phyloP scores from a whole-genome alignment of 805 yeast species.

The Yarrowia keelungensis region DNA sequence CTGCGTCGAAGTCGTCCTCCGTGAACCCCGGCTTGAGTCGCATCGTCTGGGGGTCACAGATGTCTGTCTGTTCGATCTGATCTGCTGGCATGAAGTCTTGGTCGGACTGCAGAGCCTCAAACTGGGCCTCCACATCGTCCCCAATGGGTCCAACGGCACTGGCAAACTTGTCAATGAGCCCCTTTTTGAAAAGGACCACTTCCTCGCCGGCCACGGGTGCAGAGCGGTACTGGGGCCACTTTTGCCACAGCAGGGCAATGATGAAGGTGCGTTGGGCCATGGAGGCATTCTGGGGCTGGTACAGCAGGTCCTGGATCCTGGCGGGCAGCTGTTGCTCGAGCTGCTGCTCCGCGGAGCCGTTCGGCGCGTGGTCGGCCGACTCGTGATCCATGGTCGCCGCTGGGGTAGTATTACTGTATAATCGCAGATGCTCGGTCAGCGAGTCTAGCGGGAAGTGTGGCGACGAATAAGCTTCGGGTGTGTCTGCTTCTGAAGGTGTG shows the following conservation, averaged over 20 bases:
- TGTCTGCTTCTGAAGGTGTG: conserved; percentile 15
- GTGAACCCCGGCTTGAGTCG: conserved; percentile 21
- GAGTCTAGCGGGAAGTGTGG: conserved; percentile 38
- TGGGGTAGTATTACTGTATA: conserved; percentile 21
- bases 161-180: conserved; percentile 2
- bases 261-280: conserved; percentile 22
- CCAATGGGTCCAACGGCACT: conserved; percentile 6
- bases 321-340: conserved; percentile 15
- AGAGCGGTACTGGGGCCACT: conserved; percentile 13
- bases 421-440: conserved; percentile 36
- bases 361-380: background rate
- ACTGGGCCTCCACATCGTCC: conserved; percentile 8
- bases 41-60: conserved; percentile 11
- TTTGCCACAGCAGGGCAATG: conserved; percentile 35
- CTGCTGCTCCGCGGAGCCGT: conserved; percentile 14
- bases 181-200: conserved; percentile 12
- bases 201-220: background rate
- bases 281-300: conserved; percentile 14
- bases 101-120: background rate
- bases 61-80: conserved; percentile 24
- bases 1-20: conserved; percentile 28
- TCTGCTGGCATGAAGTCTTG: conserved; percentile 20
- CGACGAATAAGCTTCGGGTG: conserved; percentile 37
- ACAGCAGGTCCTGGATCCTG: conserved; percentile 16
- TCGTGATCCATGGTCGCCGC: conserved; percentile 33